These are phyloP conservation scores for Chrysoporthe cubensis DNA, from an alignment of 2,329 filamentous ascomycete species.

Conservation along the genomic window DNA sequence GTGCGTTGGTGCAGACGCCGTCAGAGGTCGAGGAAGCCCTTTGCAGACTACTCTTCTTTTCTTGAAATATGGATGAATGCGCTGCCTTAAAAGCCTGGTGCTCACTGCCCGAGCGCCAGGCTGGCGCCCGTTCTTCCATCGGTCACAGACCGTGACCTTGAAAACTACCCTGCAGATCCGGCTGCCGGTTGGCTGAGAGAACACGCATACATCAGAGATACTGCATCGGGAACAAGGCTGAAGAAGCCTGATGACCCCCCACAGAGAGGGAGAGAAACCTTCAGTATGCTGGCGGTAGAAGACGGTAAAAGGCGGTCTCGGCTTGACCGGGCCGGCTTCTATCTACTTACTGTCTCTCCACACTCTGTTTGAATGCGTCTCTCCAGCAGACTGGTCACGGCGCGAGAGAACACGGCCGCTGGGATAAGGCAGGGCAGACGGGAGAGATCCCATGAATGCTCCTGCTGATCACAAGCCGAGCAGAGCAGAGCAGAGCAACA, in stretches of 20 bases:
- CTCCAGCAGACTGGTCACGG: slow-evolving; percentile 4
- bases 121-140: slow-evolving; percentile 12
- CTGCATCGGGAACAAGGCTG: slow-evolving; percentile 20
- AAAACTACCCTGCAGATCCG: slow-evolving; percentile 23
- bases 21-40: slow-evolving; percentile 4
- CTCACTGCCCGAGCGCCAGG: slow-evolving; percentile 20
- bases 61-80: slow-evolving; percentile 24
- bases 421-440: neutral
- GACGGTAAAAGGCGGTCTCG: slow-evolving; percentile 6
- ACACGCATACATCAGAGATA: slow-evolving; percentile 11
- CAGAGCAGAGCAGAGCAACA: slow-evolving; percentile 1
- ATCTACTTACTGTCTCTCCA: slow-evolving; percentile 7
- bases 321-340: slow-evolving; percentile 11
- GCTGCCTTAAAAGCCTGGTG: slow-evolving; percentile 12
- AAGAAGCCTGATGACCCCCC: neutral
- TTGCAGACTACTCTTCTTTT: slow-evolving; percentile 5
- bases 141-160: slow-evolving; percentile 22
- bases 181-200: slow-evolving; percentile 20
- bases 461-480: slow-evolving; percentile 3
- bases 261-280: neutral
- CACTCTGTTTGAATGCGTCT: slow-evolving; percentile 8
- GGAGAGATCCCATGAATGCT: slow-evolving; percentile 2
- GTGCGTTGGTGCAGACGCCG: neutral
- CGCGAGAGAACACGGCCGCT: slow-evolving; percentile 1
- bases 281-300: slow-evolving; percentile 12